These are phyloP conservation scores for Monosporozyma solicola DNA, from an alignment of 805 yeast species.

Conservation along the genomic window DNA sequence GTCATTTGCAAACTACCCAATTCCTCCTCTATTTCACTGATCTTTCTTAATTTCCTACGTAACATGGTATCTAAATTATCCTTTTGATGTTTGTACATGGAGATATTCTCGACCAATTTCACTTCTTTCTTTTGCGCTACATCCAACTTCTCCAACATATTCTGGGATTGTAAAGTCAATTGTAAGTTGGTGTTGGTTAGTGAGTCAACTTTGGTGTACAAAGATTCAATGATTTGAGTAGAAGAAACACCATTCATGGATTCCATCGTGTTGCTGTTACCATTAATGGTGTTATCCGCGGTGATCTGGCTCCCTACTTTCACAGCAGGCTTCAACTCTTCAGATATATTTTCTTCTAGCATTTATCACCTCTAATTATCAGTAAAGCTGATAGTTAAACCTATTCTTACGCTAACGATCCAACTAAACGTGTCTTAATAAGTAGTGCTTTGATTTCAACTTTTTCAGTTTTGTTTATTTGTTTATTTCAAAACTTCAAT, in stretches of 20 bases:
- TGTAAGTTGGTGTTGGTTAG: slow-evolving; percentile 36
- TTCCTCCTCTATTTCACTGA: slow-evolving; percentile 41
- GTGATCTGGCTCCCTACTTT: not conserved
- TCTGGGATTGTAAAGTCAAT: slow-evolving; percentile 34
- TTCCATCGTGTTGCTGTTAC: not conserved
- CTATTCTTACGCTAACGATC: no score
- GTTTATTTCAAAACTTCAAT: not conserved
- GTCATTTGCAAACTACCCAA: slow-evolving; percentile 5
- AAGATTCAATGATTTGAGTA: slow-evolving; percentile 33
- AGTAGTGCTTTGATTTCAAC: no score
- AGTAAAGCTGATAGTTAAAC: no score
- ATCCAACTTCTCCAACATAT: slow-evolving; percentile 46
- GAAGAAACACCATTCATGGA: slow-evolving; percentile 2
- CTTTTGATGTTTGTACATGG: slow-evolving; percentile 69
- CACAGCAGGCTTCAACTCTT: not conserved
- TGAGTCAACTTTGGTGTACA: slow-evolving; percentile 44
- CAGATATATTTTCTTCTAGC: not conserved
- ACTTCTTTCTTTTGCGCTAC: slow-evolving; percentile 33
- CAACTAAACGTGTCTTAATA: no score
- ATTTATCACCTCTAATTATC: no score
- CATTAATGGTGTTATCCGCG: not conserved
- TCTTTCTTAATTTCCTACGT: slow-evolving; percentile 57
- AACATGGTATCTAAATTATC: slow-evolving; percentile 33
- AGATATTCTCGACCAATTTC: slow-evolving; percentile 44
- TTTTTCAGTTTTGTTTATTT: not conserved